Conservation (phyloP, 805 yeast genomes). For the Cyberlindnera xylosilytica region DNA sequence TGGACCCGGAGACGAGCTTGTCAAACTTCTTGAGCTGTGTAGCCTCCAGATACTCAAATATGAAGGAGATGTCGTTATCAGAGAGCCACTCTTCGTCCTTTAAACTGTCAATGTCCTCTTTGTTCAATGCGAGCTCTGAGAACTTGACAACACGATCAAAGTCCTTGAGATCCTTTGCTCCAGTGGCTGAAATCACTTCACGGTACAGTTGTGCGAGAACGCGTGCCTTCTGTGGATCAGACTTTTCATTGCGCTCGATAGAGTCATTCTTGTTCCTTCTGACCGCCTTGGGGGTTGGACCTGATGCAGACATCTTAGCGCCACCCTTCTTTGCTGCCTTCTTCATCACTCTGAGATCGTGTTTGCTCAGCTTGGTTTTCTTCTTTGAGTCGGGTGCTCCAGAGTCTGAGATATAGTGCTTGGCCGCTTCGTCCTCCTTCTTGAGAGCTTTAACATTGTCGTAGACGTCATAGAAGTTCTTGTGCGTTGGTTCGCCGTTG, state of each 20-base stretch:
- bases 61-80: conserved; percentile 63
- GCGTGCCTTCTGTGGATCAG: conserved; percentile 18
- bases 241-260: conserved; percentile 15
- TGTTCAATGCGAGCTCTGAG: conserved; percentile 55
- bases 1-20: conserved; percentile 30
- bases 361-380: conserved; percentile 5
- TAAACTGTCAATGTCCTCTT: conserved; percentile 55
- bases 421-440: neutral
- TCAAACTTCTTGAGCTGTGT: conserved; percentile 27
- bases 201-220: conserved; percentile 16
- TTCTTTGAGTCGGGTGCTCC: conserved; percentile 4
- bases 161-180: conserved; percentile 7
- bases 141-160: conserved; percentile 39
- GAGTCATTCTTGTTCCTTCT: conserved; percentile 8
- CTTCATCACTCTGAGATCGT: conserved; percentile 9
- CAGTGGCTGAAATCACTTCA: conserved; percentile 14
- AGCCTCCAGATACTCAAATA: conserved; percentile 54
- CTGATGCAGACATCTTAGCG: conserved; percentile 1
- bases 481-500: neutral
- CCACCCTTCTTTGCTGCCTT: conserved; percentile 11
- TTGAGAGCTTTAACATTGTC: neutral
- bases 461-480: neutral
- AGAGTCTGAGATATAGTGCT: neutral
- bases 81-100: conserved; percentile 70
- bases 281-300: conserved; percentile 4